Conservation (phyloP, 768 basidiomycete genomes). For the Leucogyrophana mollusca region DNA sequence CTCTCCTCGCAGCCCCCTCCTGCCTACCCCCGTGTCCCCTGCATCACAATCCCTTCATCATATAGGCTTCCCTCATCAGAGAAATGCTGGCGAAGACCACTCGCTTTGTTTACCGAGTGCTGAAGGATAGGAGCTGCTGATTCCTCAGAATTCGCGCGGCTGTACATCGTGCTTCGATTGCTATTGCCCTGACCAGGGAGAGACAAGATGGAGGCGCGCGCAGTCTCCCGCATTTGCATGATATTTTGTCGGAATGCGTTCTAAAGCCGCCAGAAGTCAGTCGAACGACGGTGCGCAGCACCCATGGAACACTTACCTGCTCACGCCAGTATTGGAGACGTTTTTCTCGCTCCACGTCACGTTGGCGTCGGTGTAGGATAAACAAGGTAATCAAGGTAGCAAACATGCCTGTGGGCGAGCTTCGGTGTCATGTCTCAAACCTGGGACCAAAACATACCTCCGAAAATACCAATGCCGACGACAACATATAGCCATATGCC, state of each 20-base stretch:
- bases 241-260: slow-evolving; percentile 81
- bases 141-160: slow-evolving; percentile 52
- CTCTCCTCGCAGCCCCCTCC: neutral
- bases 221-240: slow-evolving; percentile 74
- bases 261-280: slow-evolving; percentile 29
- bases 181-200: slow-evolving; percentile 46
- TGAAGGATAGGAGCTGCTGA: slow-evolving; percentile 53
- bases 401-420: slow-evolving; percentile 57
- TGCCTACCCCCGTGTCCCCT: slow-evolving; percentile 22
- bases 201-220: slow-evolving; percentile 63
- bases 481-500: slow-evolving; percentile 69
- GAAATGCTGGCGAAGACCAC: slow-evolving; percentile 52
- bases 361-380: slow-evolving; percentile 67
- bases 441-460: slow-evolving; percentile 47
- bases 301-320: slow-evolving; percentile 48
- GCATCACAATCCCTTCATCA: slow-evolving; percentile 49
- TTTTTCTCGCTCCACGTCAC: slow-evolving; percentile 77
- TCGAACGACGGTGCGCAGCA: neutral
- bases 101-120: slow-evolving; percentile 39
- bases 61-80: slow-evolving; percentile 49
- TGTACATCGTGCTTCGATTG: slow-evolving; percentile 49
- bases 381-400: slow-evolving; percentile 69
- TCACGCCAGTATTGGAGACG: slow-evolving; percentile 89
- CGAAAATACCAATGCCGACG: slow-evolving; percentile 69
- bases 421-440: neutral